These are phyloP conservation scores for Pythium grandisporangium DNA, from an alignment of 352 stramenopile genomes.

Conservation along the genomic window DNA sequence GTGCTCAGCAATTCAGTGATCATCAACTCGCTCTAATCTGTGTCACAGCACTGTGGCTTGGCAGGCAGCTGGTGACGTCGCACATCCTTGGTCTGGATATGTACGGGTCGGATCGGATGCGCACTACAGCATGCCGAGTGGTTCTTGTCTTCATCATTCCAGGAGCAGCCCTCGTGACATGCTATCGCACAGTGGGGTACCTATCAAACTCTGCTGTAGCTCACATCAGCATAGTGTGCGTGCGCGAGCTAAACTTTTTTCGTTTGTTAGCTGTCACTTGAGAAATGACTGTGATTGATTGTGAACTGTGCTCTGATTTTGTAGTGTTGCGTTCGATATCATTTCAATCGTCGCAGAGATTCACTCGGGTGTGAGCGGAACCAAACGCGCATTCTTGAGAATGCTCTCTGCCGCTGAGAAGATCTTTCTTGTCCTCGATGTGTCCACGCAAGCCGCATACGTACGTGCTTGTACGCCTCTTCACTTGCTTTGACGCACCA, in stretches of 20 bases:
- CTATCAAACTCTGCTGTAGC: not conserved
- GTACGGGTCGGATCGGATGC: too few species aligned
- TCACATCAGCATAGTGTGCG: not conserved
- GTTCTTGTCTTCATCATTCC: not conserved
- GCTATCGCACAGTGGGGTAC: not conserved
- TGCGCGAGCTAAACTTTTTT: not conserved
- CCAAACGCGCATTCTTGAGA: not conserved
- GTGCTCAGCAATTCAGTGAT: constrained; percentile 19
- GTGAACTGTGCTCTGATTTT: not conserved
- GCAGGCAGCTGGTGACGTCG: constrained; percentile 11
- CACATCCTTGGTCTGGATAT: not conserved
- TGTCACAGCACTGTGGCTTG: constrained; percentile 32
- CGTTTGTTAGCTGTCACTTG: not conserved
- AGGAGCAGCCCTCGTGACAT: not conserved
- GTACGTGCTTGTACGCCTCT: constrained; percentile 8
- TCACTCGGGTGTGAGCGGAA: too few species aligned
- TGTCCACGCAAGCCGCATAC: constrained; percentile 25
- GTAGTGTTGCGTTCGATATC: not conserved
- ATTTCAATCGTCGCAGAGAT: not conserved
- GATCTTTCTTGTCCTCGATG: constrained; percentile 15
- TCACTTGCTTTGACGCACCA: not conserved
- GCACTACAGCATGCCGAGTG: not conserved
- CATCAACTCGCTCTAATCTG: constrained; percentile 18
- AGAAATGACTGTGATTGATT: too few species aligned
- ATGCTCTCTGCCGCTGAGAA: not conserved